These are phyloP conservation scores for Pestalotiopsis sp. DNA, from an alignment of 2,329 filamentous ascomycete genomes.

Conservation along the genomic window DNA sequence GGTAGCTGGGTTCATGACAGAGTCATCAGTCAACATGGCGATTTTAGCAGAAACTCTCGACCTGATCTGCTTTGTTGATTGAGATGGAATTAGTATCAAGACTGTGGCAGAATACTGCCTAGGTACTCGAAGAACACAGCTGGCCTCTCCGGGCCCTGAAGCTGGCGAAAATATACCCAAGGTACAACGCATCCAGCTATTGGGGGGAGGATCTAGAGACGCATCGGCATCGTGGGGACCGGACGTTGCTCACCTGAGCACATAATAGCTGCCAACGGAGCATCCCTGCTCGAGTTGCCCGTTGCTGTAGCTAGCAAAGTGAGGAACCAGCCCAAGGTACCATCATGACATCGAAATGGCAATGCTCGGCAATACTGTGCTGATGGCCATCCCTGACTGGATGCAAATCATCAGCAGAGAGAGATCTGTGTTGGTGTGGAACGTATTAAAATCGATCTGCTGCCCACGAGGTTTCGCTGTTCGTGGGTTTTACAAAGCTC, in stretches of 20 bases:
- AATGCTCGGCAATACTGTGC: background rate
- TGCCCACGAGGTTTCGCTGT: conserved; percentile 10
- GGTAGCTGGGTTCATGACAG: background rate
- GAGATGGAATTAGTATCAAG: background rate
- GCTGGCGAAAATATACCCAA: background rate
- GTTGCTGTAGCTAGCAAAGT: conserved; percentile 15
- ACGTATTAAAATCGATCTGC: conserved; percentile 11
- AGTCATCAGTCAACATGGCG: background rate
- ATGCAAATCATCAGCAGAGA: background rate
- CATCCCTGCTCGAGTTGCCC: conserved; percentile 13
- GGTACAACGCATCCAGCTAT: background rate
- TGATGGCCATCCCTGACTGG: background rate
- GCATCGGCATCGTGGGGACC: conserved; percentile 12
- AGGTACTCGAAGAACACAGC: conserved; percentile 3
- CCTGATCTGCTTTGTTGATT: background rate
- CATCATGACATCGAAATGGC: conserved; percentile 12
- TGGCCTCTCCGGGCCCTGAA: background rate
- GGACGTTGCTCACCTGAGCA: conserved; percentile 11
- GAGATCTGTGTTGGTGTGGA: background rate
- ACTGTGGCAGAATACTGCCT: conserved; percentile 1
- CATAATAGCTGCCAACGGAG: background rate
- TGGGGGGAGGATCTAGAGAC: background rate
- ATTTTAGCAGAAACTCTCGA: background rate
- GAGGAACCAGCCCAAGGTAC: conserved; percentile 9
- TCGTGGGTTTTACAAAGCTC: background rate